Conservation (phyloP, 2,329 filamentous ascomycete species). For the Neurospora sp. region DNA sequence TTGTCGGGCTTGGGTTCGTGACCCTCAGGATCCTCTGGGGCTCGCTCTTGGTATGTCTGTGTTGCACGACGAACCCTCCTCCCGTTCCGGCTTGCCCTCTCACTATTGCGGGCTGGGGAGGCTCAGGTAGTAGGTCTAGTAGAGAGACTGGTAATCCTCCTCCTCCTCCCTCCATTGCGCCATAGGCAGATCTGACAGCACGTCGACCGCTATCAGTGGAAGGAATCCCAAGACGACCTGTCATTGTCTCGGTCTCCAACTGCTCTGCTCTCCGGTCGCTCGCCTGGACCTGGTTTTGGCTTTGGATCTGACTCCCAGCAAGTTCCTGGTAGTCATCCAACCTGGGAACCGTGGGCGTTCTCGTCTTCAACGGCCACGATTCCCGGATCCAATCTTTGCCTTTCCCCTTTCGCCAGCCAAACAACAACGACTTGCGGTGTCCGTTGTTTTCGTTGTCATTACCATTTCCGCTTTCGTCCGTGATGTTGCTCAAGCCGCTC, state of each 20-base stretch:
- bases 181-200: neutral
- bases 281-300: neutral
- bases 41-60: neutral
- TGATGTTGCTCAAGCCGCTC: constrained; percentile 13
- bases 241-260: neutral
- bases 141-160: neutral
- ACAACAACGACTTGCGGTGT: neutral
- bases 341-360: constrained; percentile 28
- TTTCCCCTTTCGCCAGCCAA: constrained; percentile 17
- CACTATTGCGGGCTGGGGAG: constrained; percentile 11
- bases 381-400: constrained; percentile 15
- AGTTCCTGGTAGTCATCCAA: constrained; percentile 6
- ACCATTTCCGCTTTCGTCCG: neutral
- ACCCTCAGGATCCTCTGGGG: neutral
- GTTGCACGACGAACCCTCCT: constrained; percentile 1
- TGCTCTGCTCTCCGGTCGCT: neutral
- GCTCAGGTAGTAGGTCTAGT: constrained; percentile 5
- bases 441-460: neutral
- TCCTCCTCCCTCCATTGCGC: neutral
- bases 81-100: neutral
- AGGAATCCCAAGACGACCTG: neutral
- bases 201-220: neutral
- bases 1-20: constrained; percentile 1
- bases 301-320: neutral
- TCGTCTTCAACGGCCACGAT: constrained; percentile 20